phyloP scores from a whole-genome alignment of 1,284 basidiomycete genomes.

The Ceratobasidium sp. region DNA sequence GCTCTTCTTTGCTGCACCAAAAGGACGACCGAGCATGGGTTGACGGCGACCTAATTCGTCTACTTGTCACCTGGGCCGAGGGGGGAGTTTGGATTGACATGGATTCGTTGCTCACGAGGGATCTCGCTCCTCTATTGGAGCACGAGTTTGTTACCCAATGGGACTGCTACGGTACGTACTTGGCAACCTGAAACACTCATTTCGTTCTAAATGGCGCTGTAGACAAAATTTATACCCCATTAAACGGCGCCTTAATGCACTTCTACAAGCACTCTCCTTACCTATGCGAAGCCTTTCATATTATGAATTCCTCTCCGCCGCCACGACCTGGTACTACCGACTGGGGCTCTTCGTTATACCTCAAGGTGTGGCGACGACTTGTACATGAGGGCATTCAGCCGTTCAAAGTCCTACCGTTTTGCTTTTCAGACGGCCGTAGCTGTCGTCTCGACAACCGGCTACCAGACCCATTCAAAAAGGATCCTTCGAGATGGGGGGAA shows the following conservation, averaged over 20 bases:
- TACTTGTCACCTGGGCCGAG: conserved; percentile 89
- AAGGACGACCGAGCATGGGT: conserved; percentile 89
- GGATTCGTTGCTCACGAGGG: conserved; percentile 90
- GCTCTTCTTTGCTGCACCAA: conserved; percentile 67
- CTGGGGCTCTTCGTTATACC: conserved; percentile 92
- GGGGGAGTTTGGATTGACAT: conserved; percentile 97
- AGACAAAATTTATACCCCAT: conserved; percentile 88
- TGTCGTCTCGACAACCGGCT: conserved; percentile 92
- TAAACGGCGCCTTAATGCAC: conserved; percentile 95
- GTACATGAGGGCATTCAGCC: conserved; percentile 79
- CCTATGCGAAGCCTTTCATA: conserved; percentile 93
- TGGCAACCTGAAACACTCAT: not conserved
- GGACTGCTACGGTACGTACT: conserved; percentile 90
- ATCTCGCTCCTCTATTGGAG: conserved; percentile 85
- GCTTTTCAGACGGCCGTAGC: conserved; percentile 89
- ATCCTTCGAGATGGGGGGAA: conserved; percentile 69
- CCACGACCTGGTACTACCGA: conserved; percentile 86
- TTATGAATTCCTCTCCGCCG: conserved; percentile 81
- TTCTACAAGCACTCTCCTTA: conserved; percentile 90
- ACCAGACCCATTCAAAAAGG: conserved; percentile 86
- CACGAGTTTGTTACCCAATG: conserved; percentile 96
- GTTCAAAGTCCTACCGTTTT: conserved; percentile 92
- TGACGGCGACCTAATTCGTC: conserved; percentile 89
- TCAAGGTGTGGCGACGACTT: conserved; percentile 87
- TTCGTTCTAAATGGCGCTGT: conserved; percentile 39